Base-by-base conservation (phyloP, 2,329 filamentous ascomycete genomes). In the Ceratocystis diversiconidia region DNA sequence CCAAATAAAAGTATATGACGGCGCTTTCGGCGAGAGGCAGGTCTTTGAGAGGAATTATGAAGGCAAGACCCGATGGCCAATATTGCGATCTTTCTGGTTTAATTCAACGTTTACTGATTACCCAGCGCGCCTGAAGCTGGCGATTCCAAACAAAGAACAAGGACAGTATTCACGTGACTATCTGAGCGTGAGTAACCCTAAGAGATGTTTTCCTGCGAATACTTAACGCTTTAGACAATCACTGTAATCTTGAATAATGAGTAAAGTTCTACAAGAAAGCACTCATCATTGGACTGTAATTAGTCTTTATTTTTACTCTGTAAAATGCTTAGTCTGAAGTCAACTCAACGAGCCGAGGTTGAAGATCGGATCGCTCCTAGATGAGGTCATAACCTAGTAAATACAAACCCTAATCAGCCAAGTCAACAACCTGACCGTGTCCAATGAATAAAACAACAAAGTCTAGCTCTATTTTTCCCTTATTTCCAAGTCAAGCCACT, bases 401-500 rank as follows among this genome's bases (percentile, higher is more conserved):
- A 12, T 30, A 15, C 3, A 59, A 59, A 59, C 55, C 55, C 55
- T 59, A 59, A n/a, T 28, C 17, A 36, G 55, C 5, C 28, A 59
- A 59, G 17, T 59, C 55, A 36, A 32, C 55, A 36, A 59, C 61
- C 50, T 28, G n/a, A 30, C n/a, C 44, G n/a, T 8, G 55, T 63
- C 61, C n/a, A 19, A 22, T 0, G 10, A 48, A 8, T 17, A 28
- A 7, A 32, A 6, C 19, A 43, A 28, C 22, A n/a, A 28, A 50
- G 44, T 5, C 12, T 4, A 41, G 36, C 36, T 41, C 10, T 41
- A 15, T 12, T 41, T 12, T 15, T 15, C 12, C 8, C 3, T 63
- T 57, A 66, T 25, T 28, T 30, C 12, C 28, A 30, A 59, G 55
- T 32, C 19, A 10, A 65, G 60, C 63, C 62, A 59, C 55, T 5